Evolutionary conservation across 352 stramenopile genomes (phyloP).

Genomic region (Globisporangium heterothallicum): DNA sequence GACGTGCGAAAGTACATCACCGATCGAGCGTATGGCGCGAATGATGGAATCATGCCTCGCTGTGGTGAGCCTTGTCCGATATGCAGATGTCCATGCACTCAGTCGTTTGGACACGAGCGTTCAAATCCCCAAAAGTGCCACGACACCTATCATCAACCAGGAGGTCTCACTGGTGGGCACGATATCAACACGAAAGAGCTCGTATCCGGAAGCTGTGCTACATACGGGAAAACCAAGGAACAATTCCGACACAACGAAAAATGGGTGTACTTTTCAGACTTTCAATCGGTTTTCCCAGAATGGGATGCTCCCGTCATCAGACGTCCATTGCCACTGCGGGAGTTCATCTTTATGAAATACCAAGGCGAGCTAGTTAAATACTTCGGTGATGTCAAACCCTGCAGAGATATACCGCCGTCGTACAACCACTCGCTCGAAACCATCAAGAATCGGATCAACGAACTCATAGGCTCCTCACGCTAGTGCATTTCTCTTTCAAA

Average conservation of each 20-base stretch:
- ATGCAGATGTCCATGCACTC: background rate
- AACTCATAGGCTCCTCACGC: background rate
- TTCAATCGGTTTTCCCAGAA: background rate
- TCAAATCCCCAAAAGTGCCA: background rate
- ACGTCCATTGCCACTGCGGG: background rate
- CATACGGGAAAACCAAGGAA: background rate
- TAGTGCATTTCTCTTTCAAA: too few species aligned
- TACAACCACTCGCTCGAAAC: background rate
- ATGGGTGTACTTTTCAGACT: background rate
- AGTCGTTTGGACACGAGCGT: background rate
- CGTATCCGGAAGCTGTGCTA: background rate
- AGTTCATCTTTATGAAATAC: conserved; percentile 1
- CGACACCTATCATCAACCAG: background rate
- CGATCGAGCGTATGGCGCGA: background rate
- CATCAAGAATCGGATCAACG: background rate
- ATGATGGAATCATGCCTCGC: background rate
- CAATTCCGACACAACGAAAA: background rate
- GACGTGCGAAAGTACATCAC: background rate
- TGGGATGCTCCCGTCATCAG: background rate
- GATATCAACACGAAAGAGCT: background rate
- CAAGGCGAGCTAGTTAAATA: background rate
- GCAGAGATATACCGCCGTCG: background rate
- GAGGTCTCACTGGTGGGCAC: background rate
- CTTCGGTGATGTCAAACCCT: background rate
- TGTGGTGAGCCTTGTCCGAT: background rate